phyloP scores from a whole-genome alignment of 2,329 filamentous ascomycete genomes.

The Aspergillus oerlinghausenensis region DNA sequence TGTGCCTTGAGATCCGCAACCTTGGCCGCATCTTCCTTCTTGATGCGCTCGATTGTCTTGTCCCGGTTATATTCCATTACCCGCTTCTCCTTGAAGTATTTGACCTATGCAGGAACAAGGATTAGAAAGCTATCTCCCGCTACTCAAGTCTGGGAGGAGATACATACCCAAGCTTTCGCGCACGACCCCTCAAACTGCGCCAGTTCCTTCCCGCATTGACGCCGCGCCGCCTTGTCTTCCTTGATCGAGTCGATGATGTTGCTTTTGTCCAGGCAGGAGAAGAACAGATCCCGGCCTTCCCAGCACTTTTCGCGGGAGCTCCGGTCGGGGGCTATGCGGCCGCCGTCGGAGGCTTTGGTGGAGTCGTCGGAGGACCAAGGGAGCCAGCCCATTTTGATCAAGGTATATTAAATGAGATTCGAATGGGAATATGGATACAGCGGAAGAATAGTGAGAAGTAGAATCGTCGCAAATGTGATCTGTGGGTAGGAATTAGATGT shows the following conservation, averaged over 20 bases:
- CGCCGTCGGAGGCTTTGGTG: slow-evolving; percentile 49
- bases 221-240: slow-evolving; percentile 52
- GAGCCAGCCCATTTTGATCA: slow-evolving; percentile 50
- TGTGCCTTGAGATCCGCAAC: slow-evolving; percentile 46
- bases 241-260: slow-evolving; percentile 71
- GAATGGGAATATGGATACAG: not conserved
- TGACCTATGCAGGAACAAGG: slow-evolving; percentile 56
- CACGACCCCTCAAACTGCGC: slow-evolving; percentile 77
- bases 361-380: slow-evolving; percentile 43
- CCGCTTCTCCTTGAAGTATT: slow-evolving; percentile 96
- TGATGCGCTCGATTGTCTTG: slow-evolving; percentile 69
- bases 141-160: not conserved
- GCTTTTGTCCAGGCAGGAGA: slow-evolving; percentile 77
- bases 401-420: not conserved
- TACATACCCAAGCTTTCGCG: slow-evolving; percentile 80
- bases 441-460: not conserved
- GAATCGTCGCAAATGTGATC: not conserved
- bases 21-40: slow-evolving; percentile 65
- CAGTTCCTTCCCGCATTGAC: slow-evolving; percentile 57
- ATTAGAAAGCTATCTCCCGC: not conserved
- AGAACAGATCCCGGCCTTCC: slow-evolving; percentile 84
- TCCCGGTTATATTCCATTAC: slow-evolving; percentile 89
- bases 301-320: slow-evolving; percentile 80
- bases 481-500: not conserved
- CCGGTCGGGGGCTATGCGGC: slow-evolving; percentile 76